Conservation (phyloP, 306 rosid genomes). For the Acacia crassicarpa region DNA sequence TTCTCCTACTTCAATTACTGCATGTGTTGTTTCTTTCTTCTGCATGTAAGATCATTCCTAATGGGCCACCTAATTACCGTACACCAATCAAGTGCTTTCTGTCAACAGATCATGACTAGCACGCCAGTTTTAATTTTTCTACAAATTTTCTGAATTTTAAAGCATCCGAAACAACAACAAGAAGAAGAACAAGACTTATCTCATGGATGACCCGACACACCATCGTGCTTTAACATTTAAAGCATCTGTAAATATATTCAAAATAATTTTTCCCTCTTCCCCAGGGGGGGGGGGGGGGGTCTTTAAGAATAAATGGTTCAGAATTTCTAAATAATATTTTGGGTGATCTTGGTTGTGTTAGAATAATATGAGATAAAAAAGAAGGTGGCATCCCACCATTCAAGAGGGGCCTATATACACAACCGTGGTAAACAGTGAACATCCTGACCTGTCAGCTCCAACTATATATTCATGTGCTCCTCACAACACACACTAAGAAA, state of each 20-base stretch:
- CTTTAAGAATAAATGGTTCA: slow-evolving; percentile 14
- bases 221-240: neutral
- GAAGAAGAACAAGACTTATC: too few relatives aligned
- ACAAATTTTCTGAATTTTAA: slow-evolving; percentile 1
- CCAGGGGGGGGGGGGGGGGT: neutral
- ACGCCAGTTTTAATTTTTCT: slow-evolving; percentile 14
- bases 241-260: slow-evolving; percentile 1
- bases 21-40: neutral
- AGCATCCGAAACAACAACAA: neutral
- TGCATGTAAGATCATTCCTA: slow-evolving; percentile 29
- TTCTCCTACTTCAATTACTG: slow-evolving; percentile 6
- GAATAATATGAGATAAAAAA: slow-evolving; percentile 53
- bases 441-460: slow-evolving; percentile 28
- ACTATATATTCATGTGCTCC: slow-evolving; percentile 52
- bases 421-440: slow-evolving; percentile 33
- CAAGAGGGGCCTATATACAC: slow-evolving; percentile 30
- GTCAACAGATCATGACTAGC: slow-evolving; percentile 3
- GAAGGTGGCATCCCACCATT: slow-evolving; percentile 56
- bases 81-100: slow-evolving; percentile 12
- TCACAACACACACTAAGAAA: slow-evolving; percentile 36
- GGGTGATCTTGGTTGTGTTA: slow-evolving; percentile 35
- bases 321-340: slow-evolving; percentile 35
- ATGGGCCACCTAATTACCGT: slow-evolving; percentile 23
- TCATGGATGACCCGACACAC: too few relatives aligned
- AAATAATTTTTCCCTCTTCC: neutral